phyloP scores from a whole-genome alignment of 2,329 filamentous ascomycete genomes.

The Phyllosticta citribraziliensis region DNA sequence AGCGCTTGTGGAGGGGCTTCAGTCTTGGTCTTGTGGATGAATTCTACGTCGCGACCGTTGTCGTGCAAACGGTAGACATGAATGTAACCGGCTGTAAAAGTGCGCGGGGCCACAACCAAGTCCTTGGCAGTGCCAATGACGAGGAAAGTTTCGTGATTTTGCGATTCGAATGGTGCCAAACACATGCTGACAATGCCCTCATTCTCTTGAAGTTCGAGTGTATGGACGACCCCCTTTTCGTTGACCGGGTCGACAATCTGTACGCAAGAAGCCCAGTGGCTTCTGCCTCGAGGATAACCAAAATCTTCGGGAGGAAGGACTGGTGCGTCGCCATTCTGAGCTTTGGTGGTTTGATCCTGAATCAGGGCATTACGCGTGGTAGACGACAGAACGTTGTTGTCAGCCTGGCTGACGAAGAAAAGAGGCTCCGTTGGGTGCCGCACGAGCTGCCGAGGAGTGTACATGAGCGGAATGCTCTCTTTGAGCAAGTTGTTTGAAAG shows the following conservation, averaged over 20 bases:
- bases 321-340: constrained; percentile 22
- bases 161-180: constrained; percentile 75
- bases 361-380: constrained; percentile 67
- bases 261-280: constrained; percentile 94
- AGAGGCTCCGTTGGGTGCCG: constrained; percentile 80
- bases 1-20: constrained; percentile 85
- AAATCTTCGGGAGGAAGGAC: constrained; percentile 72
- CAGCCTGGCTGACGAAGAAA: constrained; percentile 90
- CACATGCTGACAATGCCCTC: constrained; percentile 84
- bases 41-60: constrained; percentile 78
- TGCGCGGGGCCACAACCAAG: constrained; percentile 66
- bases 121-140: constrained; percentile 91
- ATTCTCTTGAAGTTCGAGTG: constrained; percentile 76
- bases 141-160: constrained; percentile 84
- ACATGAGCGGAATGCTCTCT: constrained; percentile 74
- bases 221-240: constrained; percentile 60
- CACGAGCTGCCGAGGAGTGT: constrained; percentile 81
- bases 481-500: constrained; percentile 78
- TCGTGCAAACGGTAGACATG: constrained; percentile 87
- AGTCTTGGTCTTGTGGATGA: constrained; percentile 92
- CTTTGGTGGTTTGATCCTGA: constrained; percentile 47
- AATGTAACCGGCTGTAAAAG: constrained; percentile 70
- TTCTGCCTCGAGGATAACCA: constrained; percentile 72
- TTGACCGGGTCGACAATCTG: constrained; percentile 77
- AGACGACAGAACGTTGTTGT: constrained; percentile 81